Conservation (phyloP, 345 rosid genomes). For the Camelina hispida region DNA sequence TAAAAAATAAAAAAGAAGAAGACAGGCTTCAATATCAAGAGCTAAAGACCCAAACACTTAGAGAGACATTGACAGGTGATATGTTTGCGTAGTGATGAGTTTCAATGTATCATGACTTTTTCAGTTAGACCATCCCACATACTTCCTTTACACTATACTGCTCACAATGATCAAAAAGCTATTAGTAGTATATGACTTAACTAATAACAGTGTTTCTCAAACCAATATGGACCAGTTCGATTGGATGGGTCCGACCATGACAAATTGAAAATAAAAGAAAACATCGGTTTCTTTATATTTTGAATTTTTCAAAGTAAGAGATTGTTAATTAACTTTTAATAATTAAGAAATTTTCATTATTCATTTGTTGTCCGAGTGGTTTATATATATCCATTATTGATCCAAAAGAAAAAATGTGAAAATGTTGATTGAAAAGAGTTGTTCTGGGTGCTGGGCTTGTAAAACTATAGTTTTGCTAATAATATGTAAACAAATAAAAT, state of each 20-base stretch:
- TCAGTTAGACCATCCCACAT: conserved; percentile 37
- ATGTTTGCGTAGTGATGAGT: conserved; percentile 42
- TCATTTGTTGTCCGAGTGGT: neutral
- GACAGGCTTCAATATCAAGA: conserved; percentile 42
- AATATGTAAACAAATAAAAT: neutral
- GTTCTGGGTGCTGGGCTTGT: neutral
- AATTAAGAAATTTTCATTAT: neutral
- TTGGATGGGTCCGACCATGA: neutral
- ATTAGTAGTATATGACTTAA: neutral
- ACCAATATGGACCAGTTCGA: neutral
- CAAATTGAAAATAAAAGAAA: neutral
- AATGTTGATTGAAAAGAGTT: neutral
- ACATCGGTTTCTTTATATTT: neutral
- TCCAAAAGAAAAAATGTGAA: neutral
- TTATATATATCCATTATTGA: neutral
- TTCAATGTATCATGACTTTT: conserved; percentile 36
- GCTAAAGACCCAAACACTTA: conserved; percentile 39
- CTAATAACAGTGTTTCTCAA: neutral
- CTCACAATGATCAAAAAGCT: conserved; percentile 25
- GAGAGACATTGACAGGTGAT: conserved; percentile 38
- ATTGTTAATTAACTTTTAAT: neutral
- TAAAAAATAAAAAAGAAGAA: conserved; percentile 8
- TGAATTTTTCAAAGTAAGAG: neutral
- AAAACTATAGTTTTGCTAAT: neutral
- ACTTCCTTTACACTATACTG: conserved; percentile 29